phyloP scores from a whole-genome alignment of 1,139 yeast genomes.

The Blastobotrys proliferans region DNA sequence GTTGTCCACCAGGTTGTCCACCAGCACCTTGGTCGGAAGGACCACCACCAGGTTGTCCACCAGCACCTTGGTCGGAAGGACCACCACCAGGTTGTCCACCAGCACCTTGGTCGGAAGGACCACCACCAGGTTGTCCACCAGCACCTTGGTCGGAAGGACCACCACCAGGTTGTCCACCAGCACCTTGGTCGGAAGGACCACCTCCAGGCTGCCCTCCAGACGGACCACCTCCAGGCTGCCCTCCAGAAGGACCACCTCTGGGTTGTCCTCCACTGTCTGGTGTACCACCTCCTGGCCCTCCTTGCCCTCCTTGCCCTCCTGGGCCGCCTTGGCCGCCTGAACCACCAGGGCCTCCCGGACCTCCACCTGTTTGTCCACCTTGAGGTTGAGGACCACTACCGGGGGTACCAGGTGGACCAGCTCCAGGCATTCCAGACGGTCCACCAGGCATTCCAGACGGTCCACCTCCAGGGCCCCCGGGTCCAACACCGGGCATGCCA shows the following conservation, averaged over 20 bases:
- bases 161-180: constrained; percentile 1
- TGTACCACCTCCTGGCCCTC: constrained; percentile 1
- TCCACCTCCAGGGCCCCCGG: constrained; percentile 3
- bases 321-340: neutral
- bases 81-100: no score
- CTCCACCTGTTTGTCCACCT: constrained; percentile 7
- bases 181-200: neutral
- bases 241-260: neutral
- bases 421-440: constrained; percentile 2
- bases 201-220: no score
- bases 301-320: neutral
- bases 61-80: no score
- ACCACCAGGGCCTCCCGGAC: constrained; percentile 1
- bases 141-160: no score
- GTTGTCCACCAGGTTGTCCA: no score
- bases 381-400: constrained; percentile 7
- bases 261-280: constrained; percentile 2
- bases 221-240: neutral
- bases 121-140: no score
- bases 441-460: no score
- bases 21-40: no score
- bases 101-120: no score
- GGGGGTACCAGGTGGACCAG: constrained; percentile 15
- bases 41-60: no score
- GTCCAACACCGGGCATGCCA: constrained; percentile 15